phyloP scores from a whole-genome alignment of 2,329 filamentous ascomycete genomes.

The Talaromyces sp. region DNA sequence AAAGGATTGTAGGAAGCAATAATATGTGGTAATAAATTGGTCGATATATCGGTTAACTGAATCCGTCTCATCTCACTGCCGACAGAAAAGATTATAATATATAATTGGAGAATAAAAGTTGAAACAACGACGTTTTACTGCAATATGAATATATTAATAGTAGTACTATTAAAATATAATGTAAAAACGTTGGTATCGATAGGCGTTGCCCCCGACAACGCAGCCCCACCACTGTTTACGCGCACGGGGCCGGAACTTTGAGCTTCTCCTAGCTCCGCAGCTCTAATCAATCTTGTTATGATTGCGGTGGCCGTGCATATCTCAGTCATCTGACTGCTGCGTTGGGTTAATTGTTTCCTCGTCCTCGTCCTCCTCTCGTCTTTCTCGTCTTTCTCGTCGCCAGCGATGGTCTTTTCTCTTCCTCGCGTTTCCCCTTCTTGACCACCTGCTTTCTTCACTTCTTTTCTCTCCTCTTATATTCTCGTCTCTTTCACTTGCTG shows the following conservation, averaged over 20 bases:
- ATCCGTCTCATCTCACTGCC: no score
- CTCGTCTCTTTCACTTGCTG: not conserved
- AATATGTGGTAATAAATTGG: no score
- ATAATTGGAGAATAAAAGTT: not conserved
- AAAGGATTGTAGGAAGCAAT: no score
- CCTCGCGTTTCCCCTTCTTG: not conserved
- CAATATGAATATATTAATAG: no score
- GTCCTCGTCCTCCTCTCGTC: not conserved
- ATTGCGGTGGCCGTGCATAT: not conserved
- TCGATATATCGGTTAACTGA: no score
- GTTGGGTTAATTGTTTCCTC: not conserved
- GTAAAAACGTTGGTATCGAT: not conserved
- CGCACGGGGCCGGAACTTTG: constrained; percentile 12
- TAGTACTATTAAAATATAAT: no score
- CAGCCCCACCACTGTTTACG: constrained; percentile 10
- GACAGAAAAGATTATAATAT: no score
- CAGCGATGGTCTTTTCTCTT: not conserved
- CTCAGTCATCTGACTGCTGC: not conserved
- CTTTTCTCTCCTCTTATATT: not conserved
- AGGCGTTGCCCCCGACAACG: constrained; percentile 11
- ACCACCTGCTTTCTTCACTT: not conserved
- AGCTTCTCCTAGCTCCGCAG: not conserved
- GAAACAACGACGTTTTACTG: not conserved
- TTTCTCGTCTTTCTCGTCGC: not conserved
- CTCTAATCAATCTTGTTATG: not conserved